These are phyloP conservation scores for Plectosphaerella sp. DNA, from an alignment of 2,329 filamentous ascomycete genomes.

Conservation along the genomic window DNA sequence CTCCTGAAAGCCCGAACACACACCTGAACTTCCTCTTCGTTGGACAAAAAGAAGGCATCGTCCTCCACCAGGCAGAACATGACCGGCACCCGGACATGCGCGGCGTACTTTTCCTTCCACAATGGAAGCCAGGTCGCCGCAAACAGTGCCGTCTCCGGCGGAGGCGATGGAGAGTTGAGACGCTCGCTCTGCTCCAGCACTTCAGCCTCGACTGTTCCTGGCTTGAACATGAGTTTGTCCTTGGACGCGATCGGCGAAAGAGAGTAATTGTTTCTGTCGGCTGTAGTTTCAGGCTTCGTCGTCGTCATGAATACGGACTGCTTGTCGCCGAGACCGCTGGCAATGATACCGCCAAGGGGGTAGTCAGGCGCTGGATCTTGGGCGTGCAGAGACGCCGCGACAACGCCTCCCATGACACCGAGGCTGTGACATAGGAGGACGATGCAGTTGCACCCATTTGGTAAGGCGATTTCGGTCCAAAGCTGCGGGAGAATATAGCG, in stretches of 20 bases:
- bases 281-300: too few relatives aligned
- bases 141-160: slow-evolving; percentile 8
- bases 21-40: slow-evolving; percentile 9
- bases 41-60: slow-evolving; percentile 12
- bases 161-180: slow-evolving; percentile 10
- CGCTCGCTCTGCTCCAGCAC: slow-evolving; percentile 9
- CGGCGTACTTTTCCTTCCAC: slow-evolving; percentile 6
- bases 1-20: slow-evolving; percentile 9
- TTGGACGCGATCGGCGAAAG: slow-evolving; percentile 5
- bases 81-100: slow-evolving; percentile 11
- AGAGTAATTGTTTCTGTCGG: neutral
- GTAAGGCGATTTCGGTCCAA: slow-evolving; percentile 12
- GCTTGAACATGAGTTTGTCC: slow-evolving; percentile 10
- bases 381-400: slow-evolving; percentile 11
- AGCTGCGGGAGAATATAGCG: slow-evolving; percentile 10
- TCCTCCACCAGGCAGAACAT: slow-evolving; percentile 14
- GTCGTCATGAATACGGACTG: neutral
- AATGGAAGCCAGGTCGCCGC: slow-evolving; percentile 6
- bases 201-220: slow-evolving; percentile 10
- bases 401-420: slow-evolving; percentile 10
- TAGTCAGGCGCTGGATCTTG: slow-evolving; percentile 6
- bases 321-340: slow-evolving; percentile 15
- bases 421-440: slow-evolving; percentile 16
- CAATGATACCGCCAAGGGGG: slow-evolving; percentile 14
- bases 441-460: slow-evolving; percentile 11